A percentile compares a stretch with the other conserved stretches of the same genome.
Evolutionary conservation across 768 basidiomycete species (phyloP).

Genomic region (Cystobasidium onofrii): DNA sequence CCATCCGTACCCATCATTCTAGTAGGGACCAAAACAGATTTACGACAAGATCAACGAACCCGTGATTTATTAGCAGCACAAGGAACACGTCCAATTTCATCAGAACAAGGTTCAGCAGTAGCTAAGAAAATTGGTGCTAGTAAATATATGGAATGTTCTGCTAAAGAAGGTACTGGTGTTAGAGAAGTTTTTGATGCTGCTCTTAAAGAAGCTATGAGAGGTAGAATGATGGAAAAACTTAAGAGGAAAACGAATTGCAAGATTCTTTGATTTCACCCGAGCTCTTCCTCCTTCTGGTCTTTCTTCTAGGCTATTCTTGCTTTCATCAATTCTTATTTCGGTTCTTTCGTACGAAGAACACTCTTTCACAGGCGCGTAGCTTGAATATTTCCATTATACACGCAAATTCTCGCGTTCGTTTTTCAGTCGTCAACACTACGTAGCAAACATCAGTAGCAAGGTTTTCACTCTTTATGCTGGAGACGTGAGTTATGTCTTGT

Average conservation of each 20-base stretch:
- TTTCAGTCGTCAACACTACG: not conserved
- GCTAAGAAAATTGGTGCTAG: slow-evolving; percentile 74
- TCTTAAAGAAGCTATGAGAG: slow-evolving; percentile 76
- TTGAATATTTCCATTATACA: slow-evolving; percentile 6
- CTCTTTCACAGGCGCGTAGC: not conserved
- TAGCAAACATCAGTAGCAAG: not conserved
- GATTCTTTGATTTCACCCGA: slow-evolving; percentile 19
- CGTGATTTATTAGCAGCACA: slow-evolving; percentile 80
- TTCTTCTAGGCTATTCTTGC: no score
- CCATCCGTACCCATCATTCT: slow-evolving; percentile 79
- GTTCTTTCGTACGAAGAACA: no score
- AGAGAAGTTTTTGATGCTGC: slow-evolving; percentile 86
- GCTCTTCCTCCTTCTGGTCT: no score
- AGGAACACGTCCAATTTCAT: slow-evolving; percentile 60
- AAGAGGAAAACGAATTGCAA: slow-evolving; percentile 32
- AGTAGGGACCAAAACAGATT: slow-evolving; percentile 87
- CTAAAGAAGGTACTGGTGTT: slow-evolving; percentile 82
- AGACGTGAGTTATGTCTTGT: no score
- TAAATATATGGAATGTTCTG: slow-evolving; percentile 84
- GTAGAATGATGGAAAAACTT: slow-evolving; percentile 59
- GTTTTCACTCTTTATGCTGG: not conserved
- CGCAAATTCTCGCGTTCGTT: not conserved
- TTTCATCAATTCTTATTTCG: no score
- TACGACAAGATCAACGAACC: slow-evolving; percentile 78
- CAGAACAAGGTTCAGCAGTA: slow-evolving; percentile 72